Percentiles rank a stretch among this genome's conserved stretches.
These are phyloP conservation scores for Neofusicoccum laricinum DNA, from an alignment of 2,329 filamentous ascomycete genomes.

Conservation along the genomic window DNA sequence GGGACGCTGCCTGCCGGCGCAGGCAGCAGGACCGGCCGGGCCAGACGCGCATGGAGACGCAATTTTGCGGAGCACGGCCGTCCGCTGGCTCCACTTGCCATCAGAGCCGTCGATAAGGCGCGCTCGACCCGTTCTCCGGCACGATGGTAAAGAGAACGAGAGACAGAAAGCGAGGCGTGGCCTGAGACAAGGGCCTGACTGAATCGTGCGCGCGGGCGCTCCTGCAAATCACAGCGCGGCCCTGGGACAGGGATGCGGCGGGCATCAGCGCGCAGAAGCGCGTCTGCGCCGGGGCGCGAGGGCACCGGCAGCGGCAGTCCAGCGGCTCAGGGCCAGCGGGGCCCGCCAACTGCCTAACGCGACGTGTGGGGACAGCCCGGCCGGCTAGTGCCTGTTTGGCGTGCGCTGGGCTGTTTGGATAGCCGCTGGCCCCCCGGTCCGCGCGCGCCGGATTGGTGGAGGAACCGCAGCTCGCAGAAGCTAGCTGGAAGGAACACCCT, in stretches of 20 bases:
- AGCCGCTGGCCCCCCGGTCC: neutral
- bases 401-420: neutral
- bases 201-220: neutral
- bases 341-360: neutral
- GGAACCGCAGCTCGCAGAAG: neutral
- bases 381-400: neutral
- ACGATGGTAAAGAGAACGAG: neutral
- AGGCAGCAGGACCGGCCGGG: neutral
- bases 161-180: slow-evolving; percentile 8
- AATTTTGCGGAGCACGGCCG: slow-evolving; percentile 8
- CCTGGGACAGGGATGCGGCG: neutral
- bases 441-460: neutral
- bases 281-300: neutral
- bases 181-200: neutral
- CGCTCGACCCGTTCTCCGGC: slow-evolving; percentile 10
- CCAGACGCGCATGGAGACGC: slow-evolving; percentile 12
- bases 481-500: neutral
- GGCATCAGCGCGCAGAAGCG: neutral
- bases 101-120: slow-evolving; percentile 11
- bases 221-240: neutral
- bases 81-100: slow-evolving; percentile 9
- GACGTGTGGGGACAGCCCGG: neutral
- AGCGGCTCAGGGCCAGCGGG: too few relatives aligned
- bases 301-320: neutral
- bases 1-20: neutral